Percentiles rank a stretch among this genome's conserved stretches.
Evolutionary conservation across 1,139 yeast genomes (phyloP).

Genomic region (Lizanozyma gosingica): DNA sequence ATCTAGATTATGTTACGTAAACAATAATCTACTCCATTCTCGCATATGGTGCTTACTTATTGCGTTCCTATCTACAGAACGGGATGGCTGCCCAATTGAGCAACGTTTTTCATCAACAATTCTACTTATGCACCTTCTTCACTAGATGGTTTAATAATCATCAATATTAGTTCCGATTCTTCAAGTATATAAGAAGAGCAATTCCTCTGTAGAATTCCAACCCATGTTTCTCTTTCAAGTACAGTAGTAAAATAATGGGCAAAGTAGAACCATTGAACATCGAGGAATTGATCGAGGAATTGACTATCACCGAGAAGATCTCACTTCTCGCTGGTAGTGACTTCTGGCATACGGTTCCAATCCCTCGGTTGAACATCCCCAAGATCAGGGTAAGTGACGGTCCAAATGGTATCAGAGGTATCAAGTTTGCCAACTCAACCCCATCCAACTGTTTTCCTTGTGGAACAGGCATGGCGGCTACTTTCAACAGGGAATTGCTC

Average conservation of each 20-base stretch:
- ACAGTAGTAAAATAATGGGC: no score
- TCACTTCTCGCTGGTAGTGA: constrained; percentile 25
- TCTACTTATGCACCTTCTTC: no score
- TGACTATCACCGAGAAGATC: constrained; percentile 24
- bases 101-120: no score
- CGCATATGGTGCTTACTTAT: no score
- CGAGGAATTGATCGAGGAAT: constrained; percentile 17
- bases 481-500: constrained; percentile 22
- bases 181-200: no score
- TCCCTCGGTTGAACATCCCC: constrained; percentile 21
- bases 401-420: constrained; percentile 29
- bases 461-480: constrained; percentile 38
- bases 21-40: no score
- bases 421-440: constrained; percentile 21
- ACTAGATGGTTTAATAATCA: no score
- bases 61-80: no score
- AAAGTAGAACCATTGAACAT: constrained; percentile 13
- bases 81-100: no score
- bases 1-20: no score
- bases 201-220: no score
- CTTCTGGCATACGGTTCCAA: constrained; percentile 25
- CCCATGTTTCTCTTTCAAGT: background rate
- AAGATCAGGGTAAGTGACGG: constrained; percentile 27
- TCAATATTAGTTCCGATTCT: no score
- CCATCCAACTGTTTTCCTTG: constrained; percentile 31